Conservation (phyloP, 495 filamentous ascomycete genomes). For the Penicillium chermesinum region DNA sequence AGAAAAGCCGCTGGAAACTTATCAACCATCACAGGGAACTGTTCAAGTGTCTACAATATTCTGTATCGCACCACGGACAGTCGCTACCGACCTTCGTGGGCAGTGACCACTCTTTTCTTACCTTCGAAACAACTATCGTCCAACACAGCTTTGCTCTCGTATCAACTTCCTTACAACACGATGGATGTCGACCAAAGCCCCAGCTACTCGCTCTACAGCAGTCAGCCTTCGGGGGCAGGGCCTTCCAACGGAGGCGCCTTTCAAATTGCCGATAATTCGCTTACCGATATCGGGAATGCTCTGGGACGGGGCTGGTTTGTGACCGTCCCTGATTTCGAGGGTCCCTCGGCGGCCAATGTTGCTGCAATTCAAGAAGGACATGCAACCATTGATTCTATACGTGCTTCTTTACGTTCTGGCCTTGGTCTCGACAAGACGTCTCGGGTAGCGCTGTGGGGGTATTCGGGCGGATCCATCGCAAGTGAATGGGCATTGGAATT, state of each 20-base stretch:
- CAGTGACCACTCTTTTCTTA: background rate
- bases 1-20: background rate
- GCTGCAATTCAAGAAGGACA: conserved; percentile 37
- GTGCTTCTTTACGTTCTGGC: conserved; percentile 27
- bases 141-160: background rate
- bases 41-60: background rate
- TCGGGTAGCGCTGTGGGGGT: conserved; percentile 39
- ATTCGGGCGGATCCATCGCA: conserved; percentile 45
- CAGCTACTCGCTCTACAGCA: background rate
- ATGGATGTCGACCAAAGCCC: background rate
- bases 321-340: conserved; percentile 43
- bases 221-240: too few relatives aligned
- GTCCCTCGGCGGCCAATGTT: conserved; percentile 34
- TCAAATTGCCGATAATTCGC: too few relatives aligned
- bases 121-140: background rate
- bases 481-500: conserved; percentile 45
- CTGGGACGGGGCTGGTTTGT: conserved; percentile 1
- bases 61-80: background rate
- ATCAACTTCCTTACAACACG: background rate
- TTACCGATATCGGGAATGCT: background rate
- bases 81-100: background rate
- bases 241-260: too few relatives aligned
- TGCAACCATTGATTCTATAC: conserved; percentile 43
- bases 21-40: background rate
- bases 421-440: conserved; percentile 8